Conservation (phyloP, 352 stramenopile species). For the Globisporangium recalcitrans region DNA sequence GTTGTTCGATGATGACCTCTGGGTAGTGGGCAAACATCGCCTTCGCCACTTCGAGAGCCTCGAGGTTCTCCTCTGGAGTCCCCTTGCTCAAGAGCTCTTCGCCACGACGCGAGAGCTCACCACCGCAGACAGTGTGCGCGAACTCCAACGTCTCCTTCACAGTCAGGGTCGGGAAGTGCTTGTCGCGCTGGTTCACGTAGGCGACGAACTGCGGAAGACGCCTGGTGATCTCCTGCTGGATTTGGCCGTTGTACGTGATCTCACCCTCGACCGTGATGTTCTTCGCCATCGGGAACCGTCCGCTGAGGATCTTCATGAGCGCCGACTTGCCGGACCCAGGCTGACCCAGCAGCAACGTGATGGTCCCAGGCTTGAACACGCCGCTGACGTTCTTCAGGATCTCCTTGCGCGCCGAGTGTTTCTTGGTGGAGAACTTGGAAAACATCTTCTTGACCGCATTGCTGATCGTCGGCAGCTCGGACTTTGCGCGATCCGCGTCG, state of each 20-base stretch:
- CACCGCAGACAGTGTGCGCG: constrained; percentile 42
- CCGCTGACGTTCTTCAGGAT: constrained; percentile 35
- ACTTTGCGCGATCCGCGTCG: neutral
- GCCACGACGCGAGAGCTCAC: constrained; percentile 23
- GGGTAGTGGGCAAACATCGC: constrained; percentile 30
- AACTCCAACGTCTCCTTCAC: constrained; percentile 50
- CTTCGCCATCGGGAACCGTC: constrained; percentile 27
- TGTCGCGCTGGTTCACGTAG: constrained; percentile 42
- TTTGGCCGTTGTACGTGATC: constrained; percentile 37
- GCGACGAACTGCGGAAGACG: constrained; percentile 37
- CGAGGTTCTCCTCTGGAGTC: constrained; percentile 29
- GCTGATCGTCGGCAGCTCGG: constrained; percentile 19
- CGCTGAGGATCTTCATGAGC: constrained; percentile 47
- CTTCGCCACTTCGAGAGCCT: constrained; percentile 17
- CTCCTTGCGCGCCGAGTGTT: constrained; percentile 27
- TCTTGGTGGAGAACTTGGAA: constrained; percentile 20
- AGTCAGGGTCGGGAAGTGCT: constrained; percentile 41
- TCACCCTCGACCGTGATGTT: constrained; percentile 30
- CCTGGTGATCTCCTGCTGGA: constrained; percentile 23
- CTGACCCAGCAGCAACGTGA: constrained; percentile 47
- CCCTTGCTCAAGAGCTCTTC: constrained; percentile 31
- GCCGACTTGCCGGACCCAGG: constrained; percentile 44
- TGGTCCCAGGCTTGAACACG: constrained; percentile 36
- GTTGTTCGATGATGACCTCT: constrained; percentile 32
- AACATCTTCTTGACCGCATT: constrained; percentile 23